Conservation (phyloP, 208 protist species). For the Crithidia fasciculata region DNA sequence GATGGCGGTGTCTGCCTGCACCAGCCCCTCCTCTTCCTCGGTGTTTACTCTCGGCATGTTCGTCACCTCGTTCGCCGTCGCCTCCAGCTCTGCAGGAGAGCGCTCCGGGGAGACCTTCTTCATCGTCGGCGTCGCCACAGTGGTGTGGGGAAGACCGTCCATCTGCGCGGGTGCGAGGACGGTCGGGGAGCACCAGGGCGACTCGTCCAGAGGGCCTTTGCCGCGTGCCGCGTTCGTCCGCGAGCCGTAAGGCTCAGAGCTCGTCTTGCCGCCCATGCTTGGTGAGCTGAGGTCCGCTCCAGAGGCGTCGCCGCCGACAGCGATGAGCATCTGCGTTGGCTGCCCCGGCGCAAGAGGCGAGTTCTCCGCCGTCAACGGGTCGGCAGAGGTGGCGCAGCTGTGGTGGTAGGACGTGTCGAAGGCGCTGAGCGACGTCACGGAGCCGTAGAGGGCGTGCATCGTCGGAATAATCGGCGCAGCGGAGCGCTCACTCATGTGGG, state of each 20-base stretch:
- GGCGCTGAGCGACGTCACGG: constrained; percentile 8
- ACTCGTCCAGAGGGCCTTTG: background rate
- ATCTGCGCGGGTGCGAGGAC: background rate
- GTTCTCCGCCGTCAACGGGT: constrained; percentile 10
- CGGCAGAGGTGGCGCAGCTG: constrained; percentile 13
- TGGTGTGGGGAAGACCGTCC: background rate
- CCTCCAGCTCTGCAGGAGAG: constrained; percentile 1
- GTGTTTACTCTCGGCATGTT: background rate
- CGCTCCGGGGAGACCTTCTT: background rate
- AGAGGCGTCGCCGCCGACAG: background rate
- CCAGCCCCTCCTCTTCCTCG: background rate
- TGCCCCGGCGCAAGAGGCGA: constrained; percentile 3
- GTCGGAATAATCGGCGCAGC: constrained; percentile 19
- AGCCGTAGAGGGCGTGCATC: constrained; percentile 28
- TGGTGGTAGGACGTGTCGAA: constrained; percentile 3
- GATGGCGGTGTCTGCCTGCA: constrained; percentile 5
- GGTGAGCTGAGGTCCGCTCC: background rate
- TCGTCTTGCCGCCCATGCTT: background rate
- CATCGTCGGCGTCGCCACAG: background rate
- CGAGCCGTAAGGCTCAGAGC: background rate
- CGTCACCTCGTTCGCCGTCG: background rate
- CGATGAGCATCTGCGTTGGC: constrained; percentile 2
- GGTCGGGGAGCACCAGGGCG: constrained; percentile 7
- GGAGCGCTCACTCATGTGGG: constrained; percentile 24
- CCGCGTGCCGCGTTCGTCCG: background rate